phyloP scores from a whole-genome alignment of 225 moss, liverwort and hornwort species.

The Takakia lepidozioides region DNA sequence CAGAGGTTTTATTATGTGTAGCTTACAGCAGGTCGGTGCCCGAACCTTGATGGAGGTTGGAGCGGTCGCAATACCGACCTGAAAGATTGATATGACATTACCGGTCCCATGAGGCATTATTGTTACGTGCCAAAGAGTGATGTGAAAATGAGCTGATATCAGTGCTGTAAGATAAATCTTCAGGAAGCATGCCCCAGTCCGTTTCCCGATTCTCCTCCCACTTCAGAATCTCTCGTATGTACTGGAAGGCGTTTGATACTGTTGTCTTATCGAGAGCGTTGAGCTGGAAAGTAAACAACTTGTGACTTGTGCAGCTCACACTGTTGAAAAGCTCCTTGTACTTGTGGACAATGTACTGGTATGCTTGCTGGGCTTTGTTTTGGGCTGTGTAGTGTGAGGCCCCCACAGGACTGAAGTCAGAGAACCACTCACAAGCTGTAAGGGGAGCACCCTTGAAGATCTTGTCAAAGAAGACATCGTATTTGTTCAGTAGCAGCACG shows the following conservation, averaged over 20 bases:
- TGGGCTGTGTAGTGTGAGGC: constrained; percentile 78
- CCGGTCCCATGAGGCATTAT: too few species aligned
- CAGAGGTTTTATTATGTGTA: too few species aligned
- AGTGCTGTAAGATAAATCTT: constrained; percentile 68
- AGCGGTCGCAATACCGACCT: too few species aligned
- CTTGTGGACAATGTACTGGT: constrained; percentile 84
- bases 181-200: constrained; percentile 60
- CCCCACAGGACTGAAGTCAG: constrained; percentile 86
- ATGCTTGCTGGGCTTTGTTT: constrained; percentile 89
- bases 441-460: constrained; percentile 79
- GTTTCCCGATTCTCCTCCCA: constrained; percentile 72
- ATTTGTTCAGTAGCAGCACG: constrained; percentile 81
- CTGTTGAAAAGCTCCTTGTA: constrained; percentile 75
- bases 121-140: constrained; percentile 32
- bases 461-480: constrained; percentile 84
- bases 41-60: too few species aligned
- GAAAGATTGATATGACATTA: too few species aligned
- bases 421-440: constrained; percentile 85
- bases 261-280: constrained; percentile 68
- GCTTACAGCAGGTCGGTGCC: too few species aligned
- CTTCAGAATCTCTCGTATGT: constrained; percentile 77
- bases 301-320: constrained; percentile 56
- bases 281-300: constrained; percentile 85
- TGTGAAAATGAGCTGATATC: constrained; percentile 86
- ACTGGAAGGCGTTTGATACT: constrained; percentile 74